A percentile compares a stretch with the other conserved stretches of the same genome.
These are phyloP conservation scores for Citrus mangshanensis DNA, from an alignment of 345 rosid genomes.

Conservation along the genomic window DNA sequence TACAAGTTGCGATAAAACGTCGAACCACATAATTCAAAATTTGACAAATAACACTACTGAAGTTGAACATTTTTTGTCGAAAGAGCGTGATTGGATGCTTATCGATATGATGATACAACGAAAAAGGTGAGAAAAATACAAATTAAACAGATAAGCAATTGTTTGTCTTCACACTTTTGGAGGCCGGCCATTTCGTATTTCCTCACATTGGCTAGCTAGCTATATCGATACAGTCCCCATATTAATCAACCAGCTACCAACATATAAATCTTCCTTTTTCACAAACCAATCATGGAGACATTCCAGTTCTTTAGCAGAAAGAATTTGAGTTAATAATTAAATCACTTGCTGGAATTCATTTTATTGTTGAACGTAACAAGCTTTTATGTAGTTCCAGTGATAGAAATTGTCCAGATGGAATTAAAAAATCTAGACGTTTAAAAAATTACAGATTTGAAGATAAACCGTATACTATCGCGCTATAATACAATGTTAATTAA, in stretches of 20 bases:
- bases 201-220: not conserved
- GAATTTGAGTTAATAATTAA: not conserved
- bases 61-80: slow-evolving; percentile 14
- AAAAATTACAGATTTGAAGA: too few species aligned
- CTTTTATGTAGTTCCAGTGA: too few species aligned
- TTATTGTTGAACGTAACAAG: not conserved
- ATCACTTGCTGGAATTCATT: not conserved
- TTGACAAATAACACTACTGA: slow-evolving; percentile 10
- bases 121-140: slow-evolving; percentile 27
- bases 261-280: not conserved
- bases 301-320: not conserved
- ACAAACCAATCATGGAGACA: not conserved
- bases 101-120: slow-evolving; percentile 16
- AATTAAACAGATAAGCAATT: slow-evolving; percentile 33
- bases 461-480: too few species aligned
- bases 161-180: slow-evolving; percentile 20
- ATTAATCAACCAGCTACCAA: not conserved
- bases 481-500: too few species aligned
- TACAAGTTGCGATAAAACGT: slow-evolving; percentile 7
- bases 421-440: too few species aligned
- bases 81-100: slow-evolving; percentile 22
- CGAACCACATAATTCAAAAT: slow-evolving; percentile 17
- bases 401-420: too few species aligned
- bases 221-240: not conserved
- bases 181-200: not conserved